Evolutionary conservation across 352 stramenopile genomes (phyloP).

Genomic region (Phytophthora parvispora): DNA sequence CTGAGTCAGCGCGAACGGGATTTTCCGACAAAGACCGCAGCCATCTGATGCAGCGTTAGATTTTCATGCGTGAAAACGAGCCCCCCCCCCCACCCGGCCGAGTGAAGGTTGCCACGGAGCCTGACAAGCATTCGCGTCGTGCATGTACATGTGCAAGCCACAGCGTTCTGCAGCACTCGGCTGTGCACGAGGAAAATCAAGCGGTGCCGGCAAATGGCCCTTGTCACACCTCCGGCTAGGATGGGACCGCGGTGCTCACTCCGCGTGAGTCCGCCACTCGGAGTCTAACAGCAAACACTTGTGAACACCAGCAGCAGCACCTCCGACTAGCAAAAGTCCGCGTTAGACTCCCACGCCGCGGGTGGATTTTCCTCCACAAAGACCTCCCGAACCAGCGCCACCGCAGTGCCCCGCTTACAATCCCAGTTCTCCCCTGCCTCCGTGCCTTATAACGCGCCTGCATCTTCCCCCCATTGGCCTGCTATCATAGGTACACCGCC

Average conservation of each 20-base stretch:
- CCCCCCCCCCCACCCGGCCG: too few relatives aligned
- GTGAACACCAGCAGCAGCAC: not conserved
- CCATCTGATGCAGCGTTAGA: constrained; percentile 11
- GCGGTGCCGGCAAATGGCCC: not conserved
- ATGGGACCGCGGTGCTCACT: constrained; percentile 3
- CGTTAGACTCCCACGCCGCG: constrained; percentile 15
- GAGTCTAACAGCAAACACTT: constrained; percentile 22
- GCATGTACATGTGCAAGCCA: not conserved
- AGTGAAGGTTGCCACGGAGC: too few relatives aligned
- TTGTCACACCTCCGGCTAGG: constrained; percentile 11
- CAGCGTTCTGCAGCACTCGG: too few relatives aligned
- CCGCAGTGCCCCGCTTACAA: constrained; percentile 11
- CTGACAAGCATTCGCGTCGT: not conserved
- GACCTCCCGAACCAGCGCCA: not conserved
- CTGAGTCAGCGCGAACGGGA: constrained; percentile 11
- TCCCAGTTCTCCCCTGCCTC: not conserved
- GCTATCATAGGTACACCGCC: constrained; percentile 25
- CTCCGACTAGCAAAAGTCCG: constrained; percentile 18
- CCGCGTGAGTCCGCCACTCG: not conserved
- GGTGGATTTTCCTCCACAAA: constrained; percentile 21
- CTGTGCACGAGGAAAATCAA: constrained; percentile 18
- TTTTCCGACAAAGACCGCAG: constrained; percentile 10
- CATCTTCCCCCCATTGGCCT: constrained; percentile 8
- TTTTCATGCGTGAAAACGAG: constrained; percentile 10
- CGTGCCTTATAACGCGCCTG: not conserved